Percentiles rank a stretch among this genome's conserved stretches.
phyloP scores from a whole-genome alignment of 2,329 filamentous ascomycete species.

The Aspergillus floridensis region DNA sequence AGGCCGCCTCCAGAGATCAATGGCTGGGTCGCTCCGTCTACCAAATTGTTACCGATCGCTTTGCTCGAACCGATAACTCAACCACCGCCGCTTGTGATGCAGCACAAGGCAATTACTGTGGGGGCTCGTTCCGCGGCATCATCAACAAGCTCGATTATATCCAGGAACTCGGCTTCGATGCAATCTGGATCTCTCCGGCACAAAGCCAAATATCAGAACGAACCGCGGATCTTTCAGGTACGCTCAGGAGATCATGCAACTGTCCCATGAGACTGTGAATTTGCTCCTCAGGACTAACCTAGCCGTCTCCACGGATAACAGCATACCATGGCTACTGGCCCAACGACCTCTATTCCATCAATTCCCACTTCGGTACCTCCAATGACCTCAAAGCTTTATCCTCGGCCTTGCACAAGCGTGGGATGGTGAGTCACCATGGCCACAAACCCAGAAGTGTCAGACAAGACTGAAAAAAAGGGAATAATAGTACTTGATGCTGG shows the following conservation, averaged over 20 bases:
- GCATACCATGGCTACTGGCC: conserved; percentile 51
- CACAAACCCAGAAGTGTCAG: neutral
- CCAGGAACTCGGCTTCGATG: conserved; percentile 46
- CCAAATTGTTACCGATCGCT: conserved; percentile 46
- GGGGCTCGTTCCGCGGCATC: conserved; percentile 47
- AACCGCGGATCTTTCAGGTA: conserved; percentile 5
- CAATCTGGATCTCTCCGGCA: conserved; percentile 16
- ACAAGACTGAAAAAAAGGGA: neutral
- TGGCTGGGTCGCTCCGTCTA: conserved; percentile 45
- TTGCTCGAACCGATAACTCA: conserved; percentile 37
- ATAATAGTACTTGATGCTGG: conserved; percentile 54
- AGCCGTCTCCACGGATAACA: neutral
- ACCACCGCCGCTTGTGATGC: conserved; percentile 29
- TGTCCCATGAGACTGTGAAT: too few relatives aligned
- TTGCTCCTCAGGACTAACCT: too few relatives aligned
- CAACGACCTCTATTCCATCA: conserved; percentile 49
- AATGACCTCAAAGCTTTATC: conserved; percentile 60
- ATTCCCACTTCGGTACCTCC: conserved; percentile 57
- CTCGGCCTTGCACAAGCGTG: conserved; percentile 52
- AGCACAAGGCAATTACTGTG: conserved; percentile 38
- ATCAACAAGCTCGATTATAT: conserved; percentile 50
- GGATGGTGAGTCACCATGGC: conserved; percentile 40
- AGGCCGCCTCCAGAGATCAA: conserved; percentile 13
- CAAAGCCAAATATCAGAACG: neutral
- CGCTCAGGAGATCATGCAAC: too few relatives aligned